Base-by-base conservation (phyloP, 2,329 filamentous ascomycete genomes). In the Cladorrhinum sp. region DNA sequence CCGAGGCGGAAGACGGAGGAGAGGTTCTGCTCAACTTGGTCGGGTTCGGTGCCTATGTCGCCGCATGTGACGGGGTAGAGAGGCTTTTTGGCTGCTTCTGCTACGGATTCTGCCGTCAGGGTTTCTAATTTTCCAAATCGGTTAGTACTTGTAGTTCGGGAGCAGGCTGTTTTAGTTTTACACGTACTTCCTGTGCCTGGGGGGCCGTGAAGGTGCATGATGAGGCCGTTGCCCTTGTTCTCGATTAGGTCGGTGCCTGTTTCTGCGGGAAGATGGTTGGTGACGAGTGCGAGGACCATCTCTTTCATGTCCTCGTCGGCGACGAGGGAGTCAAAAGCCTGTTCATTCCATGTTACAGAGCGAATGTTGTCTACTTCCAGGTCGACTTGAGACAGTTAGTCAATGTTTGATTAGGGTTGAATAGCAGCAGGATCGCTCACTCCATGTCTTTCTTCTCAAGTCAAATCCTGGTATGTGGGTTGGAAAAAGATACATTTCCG, bases 221-320 rank as follows among this genome's bases (percentile, higher is more conserved):
- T 36, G 2, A 56, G 29, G 57, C 55, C 53, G 62, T 67, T 61
- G 70, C 72, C 73, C 67, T 74, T 75, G 0, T 72, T 72, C 2
- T 58, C 61, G 0, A 75, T 67, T 5, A 74, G 62, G 23, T 75
- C 72, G 41, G 71, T 63, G 18, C 24, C 16, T 18, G 20, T 24
- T 24, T 57, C 48, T 12, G 55, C 23, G 8, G 29, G 24, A 18
- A 59, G 24, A 7, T 59, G 50, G 50, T 45, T 59, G 16, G 57
- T 59, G 4, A 59, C 57, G 23, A 59, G 50, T 1, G 57, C 57
- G 5, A 52, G 50, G 36, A 59, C 38, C 3, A 59, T 50, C 29
- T 54, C 32, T 23, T 59, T 59, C 13, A 36, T 59, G 4, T 59
- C 50, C 18, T 54, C n/a, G 50, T 59, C 57, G 24, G 36, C 23